phyloP scores from a whole-genome alignment of 768 basidiomycete genomes.

The Russula emetica region DNA sequence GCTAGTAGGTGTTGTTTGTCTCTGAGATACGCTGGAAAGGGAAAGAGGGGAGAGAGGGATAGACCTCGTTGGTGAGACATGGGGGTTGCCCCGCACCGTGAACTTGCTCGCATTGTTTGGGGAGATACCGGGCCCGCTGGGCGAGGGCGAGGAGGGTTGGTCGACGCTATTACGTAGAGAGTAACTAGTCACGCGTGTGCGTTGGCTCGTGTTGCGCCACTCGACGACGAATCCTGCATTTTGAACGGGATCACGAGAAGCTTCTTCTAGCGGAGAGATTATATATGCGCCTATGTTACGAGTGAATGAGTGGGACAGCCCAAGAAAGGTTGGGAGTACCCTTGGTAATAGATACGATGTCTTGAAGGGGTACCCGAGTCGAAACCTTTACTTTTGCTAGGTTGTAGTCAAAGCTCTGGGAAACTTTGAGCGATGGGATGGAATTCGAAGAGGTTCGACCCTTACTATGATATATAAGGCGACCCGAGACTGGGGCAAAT shows the following conservation, averaged over 20 bases:
- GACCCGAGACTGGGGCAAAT: constrained; percentile 33
- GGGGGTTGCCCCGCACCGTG: background rate
- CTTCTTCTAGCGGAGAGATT: constrained; percentile 87
- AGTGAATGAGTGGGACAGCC: background rate
- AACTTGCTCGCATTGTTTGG: constrained; percentile 2
- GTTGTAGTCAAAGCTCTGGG: constrained; percentile 87
- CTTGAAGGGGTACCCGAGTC: constrained; percentile 82
- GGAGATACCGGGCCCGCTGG: background rate
- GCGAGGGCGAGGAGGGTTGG: constrained; percentile 23
- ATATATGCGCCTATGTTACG: constrained; percentile 78
- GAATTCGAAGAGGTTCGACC: background rate
- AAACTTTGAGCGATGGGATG: background rate
- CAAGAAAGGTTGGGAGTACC: constrained; percentile 42
- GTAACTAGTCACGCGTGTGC: constrained; percentile 79
- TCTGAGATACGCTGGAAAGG: background rate
- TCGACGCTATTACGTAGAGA: constrained; percentile 70
- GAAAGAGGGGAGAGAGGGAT: constrained; percentile 5
- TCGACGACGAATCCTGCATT: constrained; percentile 83
- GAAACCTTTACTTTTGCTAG: constrained; percentile 88
- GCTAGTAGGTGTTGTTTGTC: background rate
- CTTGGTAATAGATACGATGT: constrained; percentile 72
- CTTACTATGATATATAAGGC: constrained; percentile 80
- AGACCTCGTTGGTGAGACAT: background rate
- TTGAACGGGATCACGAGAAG: constrained; percentile 80
- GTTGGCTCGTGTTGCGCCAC: constrained; percentile 70